Percentiles rank a stretch among this genome's conserved stretches.
These are phyloP conservation scores for Proliferodiscus dingleyae DNA, from an alignment of 2,329 filamentous ascomycete genomes.

Conservation along the genomic window DNA sequence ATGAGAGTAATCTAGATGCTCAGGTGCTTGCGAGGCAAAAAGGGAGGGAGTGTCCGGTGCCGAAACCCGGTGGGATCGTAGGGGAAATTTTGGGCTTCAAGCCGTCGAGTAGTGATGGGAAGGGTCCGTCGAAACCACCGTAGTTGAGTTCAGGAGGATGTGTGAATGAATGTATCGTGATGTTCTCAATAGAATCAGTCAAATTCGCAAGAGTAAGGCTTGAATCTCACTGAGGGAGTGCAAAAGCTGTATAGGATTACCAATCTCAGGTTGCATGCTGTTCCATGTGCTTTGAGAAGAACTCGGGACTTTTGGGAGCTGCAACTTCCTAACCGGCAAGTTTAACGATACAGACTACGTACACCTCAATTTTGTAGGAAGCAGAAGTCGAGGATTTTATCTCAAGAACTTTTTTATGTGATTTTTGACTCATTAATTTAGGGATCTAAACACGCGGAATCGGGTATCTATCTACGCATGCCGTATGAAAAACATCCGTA, in stretches of 20 bases:
- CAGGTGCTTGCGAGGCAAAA: slow-evolving; percentile 34
- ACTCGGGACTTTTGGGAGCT: too few relatives aligned
- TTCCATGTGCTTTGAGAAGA: too few relatives aligned
- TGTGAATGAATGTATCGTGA: neutral
- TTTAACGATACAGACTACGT: too few relatives aligned
- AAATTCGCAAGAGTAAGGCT: too few relatives aligned
- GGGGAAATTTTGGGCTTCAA: slow-evolving; percentile 57
- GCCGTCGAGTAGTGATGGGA: slow-evolving; percentile 19
- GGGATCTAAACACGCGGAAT: neutral
- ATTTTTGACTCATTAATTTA: neutral
- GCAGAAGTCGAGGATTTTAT: neutral
- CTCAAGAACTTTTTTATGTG: neutral
- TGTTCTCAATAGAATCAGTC: neutral
- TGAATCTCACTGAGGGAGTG: too few relatives aligned
- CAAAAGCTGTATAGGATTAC: too few relatives aligned
- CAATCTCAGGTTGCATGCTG: too few relatives aligned
- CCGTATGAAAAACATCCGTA: neutral
- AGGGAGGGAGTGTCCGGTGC: slow-evolving; percentile 80
- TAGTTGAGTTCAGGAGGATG: slow-evolving; percentile 10
- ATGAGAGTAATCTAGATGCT: slow-evolving; percentile 30
- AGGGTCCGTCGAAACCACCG: slow-evolving; percentile 22
- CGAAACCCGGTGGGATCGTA: slow-evolving; percentile 77
- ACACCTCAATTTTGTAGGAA: too few relatives aligned
- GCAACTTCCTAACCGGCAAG: too few relatives aligned
- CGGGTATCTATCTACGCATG: neutral